phyloP scores from a whole-genome alignment of 768 basidiomycete genomes.

The Suillus discolor region DNA sequence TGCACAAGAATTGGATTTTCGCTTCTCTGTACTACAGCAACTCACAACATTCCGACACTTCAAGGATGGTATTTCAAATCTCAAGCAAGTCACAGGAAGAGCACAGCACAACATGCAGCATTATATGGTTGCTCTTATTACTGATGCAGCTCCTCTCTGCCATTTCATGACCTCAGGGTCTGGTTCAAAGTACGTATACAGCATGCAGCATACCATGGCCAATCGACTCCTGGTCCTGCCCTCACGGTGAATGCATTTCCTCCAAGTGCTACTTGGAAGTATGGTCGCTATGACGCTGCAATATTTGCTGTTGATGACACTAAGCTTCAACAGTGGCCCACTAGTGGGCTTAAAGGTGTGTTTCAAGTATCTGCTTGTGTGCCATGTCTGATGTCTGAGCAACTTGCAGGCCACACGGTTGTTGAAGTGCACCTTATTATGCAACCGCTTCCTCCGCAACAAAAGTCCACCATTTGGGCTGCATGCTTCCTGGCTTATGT shows the following conservation, averaged over 20 bases:
- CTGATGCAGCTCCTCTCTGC: constrained; percentile 14
- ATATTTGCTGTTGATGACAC: constrained; percentile 22
- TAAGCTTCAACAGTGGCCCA: constrained; percentile 14
- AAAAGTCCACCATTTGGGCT: neutral
- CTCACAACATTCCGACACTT: too few species aligned
- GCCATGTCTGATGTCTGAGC: too few species aligned
- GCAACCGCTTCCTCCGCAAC: constrained; percentile 8
- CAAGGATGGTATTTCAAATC: too few species aligned
- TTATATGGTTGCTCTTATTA: too few species aligned
- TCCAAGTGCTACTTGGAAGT: constrained; percentile 18
- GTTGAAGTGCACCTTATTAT: constrained; percentile 22
- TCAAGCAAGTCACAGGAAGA: too few species aligned
- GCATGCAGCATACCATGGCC: constrained; percentile 20
- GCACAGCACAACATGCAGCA: too few species aligned
- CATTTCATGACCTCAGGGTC: constrained; percentile 19
- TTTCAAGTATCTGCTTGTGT: neutral
- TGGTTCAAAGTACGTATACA: constrained; percentile 21
- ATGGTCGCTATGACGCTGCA: constrained; percentile 24
- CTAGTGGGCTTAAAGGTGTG: constrained; percentile 14
- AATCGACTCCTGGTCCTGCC: neutral
- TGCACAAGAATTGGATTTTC: too few species aligned
- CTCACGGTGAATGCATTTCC: constrained; percentile 26
- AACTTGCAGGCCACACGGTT: constrained; percentile 15
- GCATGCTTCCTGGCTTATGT: constrained; percentile 17
- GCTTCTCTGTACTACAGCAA: too few species aligned